Conservation (phyloP, 129 eudicot genomes). For the Lactuca saligna region DNA sequence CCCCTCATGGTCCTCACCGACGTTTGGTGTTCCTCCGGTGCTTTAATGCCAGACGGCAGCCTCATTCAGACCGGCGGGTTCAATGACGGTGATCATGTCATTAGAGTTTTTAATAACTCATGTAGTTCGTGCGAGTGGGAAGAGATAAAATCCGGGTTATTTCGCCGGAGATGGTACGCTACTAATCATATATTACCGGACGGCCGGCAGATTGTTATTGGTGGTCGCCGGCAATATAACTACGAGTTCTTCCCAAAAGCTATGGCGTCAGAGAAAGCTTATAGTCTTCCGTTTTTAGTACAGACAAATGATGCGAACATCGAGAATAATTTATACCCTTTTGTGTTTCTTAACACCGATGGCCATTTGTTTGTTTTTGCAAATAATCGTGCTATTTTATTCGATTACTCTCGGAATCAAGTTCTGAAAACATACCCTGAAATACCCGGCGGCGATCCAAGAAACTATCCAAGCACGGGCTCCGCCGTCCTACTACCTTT, state of each 20-base stretch:
- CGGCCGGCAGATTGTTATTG: constrained; percentile 66
- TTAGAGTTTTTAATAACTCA: constrained; percentile 37
- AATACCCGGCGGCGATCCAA: constrained; percentile 26
- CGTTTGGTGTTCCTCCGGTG: constrained; percentile 89
- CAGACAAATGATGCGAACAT: constrained; percentile 43
- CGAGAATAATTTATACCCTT: constrained; percentile 81
- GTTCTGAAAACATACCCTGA: constrained; percentile 40
- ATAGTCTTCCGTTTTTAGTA: constrained; percentile 43
- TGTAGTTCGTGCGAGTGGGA: constrained; percentile 69
- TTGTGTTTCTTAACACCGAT: constrained; percentile 59
- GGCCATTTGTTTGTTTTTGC: constrained; percentile 77
- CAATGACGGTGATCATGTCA: constrained; percentile 68
- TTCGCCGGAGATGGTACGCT: constrained; percentile 68
- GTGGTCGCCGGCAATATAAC: constrained; percentile 62
- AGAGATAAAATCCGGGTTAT: constrained; percentile 37
- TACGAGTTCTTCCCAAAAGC: constrained; percentile 75
- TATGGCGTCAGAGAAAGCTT: constrained; percentile 7
- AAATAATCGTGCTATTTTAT: constrained; percentile 60
- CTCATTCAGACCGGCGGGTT: constrained; percentile 76
- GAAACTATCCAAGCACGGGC: constrained; percentile 36
- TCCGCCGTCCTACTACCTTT: constrained; percentile 37
- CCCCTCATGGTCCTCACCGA: constrained; percentile 69
- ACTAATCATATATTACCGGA: constrained; percentile 68
- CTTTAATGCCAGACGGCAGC: constrained; percentile 57
- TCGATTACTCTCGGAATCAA: constrained; percentile 35